These are phyloP conservation scores for Prinsepia uniflora DNA, from an alignment of 306 rosid genomes.

Conservation along the genomic window DNA sequence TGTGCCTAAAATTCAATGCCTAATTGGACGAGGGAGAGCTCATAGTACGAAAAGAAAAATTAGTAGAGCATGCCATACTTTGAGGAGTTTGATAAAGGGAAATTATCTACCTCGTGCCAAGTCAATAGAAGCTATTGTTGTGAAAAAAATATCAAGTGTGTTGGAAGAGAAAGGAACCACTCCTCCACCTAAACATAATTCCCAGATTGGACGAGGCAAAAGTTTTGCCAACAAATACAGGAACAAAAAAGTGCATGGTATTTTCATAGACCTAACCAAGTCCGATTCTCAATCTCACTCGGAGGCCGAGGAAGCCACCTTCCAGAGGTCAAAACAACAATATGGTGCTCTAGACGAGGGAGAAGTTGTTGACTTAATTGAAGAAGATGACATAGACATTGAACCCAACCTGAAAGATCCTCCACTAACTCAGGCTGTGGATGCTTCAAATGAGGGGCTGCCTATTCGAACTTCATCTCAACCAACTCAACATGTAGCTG, in stretches of 20 bases:
- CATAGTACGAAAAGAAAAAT: slow-evolving; percentile 1
- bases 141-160: not conserved
- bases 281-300: not conserved
- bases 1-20: not conserved
- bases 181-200: not conserved
- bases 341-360: not conserved
- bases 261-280: not conserved
- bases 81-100: not conserved
- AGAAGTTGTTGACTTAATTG: not conserved
- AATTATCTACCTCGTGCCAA: not conserved
- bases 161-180: not conserved
- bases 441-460: slow-evolving; percentile 5
- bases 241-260: not conserved
- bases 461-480: not conserved
- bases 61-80: not conserved
- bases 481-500: not conserved
- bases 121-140: not conserved
- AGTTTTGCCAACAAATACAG: not conserved
- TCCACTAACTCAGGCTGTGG: not conserved
- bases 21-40: slow-evolving; percentile 3
- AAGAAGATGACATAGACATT: too few species aligned
- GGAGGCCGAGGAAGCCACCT: not conserved
- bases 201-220: not conserved
- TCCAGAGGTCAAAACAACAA: not conserved
- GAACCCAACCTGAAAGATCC: not conserved